Evolutionary conservation across 83 land plant genomes (phyloP), one percentile per base, ranked within the genome.

Genomic region (Thuja plicata): DNA sequence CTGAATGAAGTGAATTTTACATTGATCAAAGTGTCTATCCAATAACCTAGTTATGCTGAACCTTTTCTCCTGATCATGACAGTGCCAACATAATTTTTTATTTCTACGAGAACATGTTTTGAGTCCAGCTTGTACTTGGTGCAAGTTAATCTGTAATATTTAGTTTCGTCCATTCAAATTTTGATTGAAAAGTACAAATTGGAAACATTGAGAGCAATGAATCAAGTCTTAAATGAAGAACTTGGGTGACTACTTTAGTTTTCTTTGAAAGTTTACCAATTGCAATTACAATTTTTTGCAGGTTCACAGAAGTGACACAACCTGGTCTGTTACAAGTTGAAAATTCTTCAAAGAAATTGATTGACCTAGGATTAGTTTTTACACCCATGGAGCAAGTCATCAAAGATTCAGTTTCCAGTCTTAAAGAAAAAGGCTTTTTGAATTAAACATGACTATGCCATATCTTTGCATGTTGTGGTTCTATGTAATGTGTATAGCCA

Each of bases 351-450:
- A 92, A 92, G 91, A 95, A 95, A 89, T 91, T 95, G 89, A 91
- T 91, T 30, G 94, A 92, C 80, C 85, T 95, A 90, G 97, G 97
- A 37, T 60, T 95, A n/a, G 30, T 89, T 40, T 93, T 95, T 86
- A 90, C 87, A 37, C 88, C 95, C 70, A 88, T 93, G 93, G 97
- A 94, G 55, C 89, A 93, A 88, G 92, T 94, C 85, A 92, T 95
- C 88, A 95, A 88, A 86, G 97, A 95, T n/a, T 30, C 94, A 30
- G 92, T 95, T 37, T 91, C 91, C 74, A 90, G 92, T 87, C 88
- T 95, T 50, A 91, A 88, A 89, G 88, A 54, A 79, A 95, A 88
- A 81, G 97, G 97, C 8, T 92, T 82, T 78, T 52, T 88, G 87
- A 85, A 85, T 57, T 85, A 40, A 52, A 85, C 30, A 15, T 13